Evolutionary conservation across 306 rosid genomes (phyloP).

Genomic region (Nissolia schottii): DNA sequence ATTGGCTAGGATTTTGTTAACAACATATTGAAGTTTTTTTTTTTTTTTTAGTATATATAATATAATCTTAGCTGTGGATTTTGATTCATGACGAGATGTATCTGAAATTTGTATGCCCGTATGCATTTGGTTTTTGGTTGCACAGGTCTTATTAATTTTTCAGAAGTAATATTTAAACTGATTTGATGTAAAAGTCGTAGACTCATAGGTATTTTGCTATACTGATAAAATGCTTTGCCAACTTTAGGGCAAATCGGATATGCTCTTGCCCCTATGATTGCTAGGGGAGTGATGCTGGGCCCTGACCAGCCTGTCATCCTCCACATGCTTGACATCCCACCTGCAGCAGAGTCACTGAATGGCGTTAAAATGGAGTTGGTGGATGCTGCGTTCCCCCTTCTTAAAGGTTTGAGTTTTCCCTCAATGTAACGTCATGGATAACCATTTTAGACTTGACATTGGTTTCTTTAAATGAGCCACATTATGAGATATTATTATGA

Average conservation of each 20-base stretch:
- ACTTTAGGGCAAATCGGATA: conserved; percentile 96
- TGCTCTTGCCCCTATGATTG: conserved; percentile 98
- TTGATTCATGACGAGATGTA: background rate
- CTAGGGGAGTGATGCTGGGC: conserved; percentile 95
- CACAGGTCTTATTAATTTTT: background rate
- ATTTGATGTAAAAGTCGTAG: background rate
- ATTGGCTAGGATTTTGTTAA: background rate
- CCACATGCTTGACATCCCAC: conserved; percentile 89
- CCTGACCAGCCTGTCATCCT: conserved; percentile 91
- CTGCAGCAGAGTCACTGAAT: conserved; percentile 90
- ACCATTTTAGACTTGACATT: background rate
- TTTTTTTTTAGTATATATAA: background rate
- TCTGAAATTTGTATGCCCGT: background rate
- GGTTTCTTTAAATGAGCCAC: background rate
- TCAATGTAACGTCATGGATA: background rate
- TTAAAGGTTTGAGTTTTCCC: conserved; percentile 47
- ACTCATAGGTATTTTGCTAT: background rate
- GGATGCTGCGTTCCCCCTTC: conserved; percentile 93
- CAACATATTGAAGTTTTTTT: background rate
- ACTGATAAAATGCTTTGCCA: background rate
- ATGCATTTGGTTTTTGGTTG: background rate
- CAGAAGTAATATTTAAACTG: background rate
- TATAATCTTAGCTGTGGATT: background rate
- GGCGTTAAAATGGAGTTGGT: conserved; percentile 94
- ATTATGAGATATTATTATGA: background rate